These are phyloP conservation scores for Vitis cinerea DNA, from an alignment of 164 flowering plant genomes.

Conservation along the genomic window DNA sequence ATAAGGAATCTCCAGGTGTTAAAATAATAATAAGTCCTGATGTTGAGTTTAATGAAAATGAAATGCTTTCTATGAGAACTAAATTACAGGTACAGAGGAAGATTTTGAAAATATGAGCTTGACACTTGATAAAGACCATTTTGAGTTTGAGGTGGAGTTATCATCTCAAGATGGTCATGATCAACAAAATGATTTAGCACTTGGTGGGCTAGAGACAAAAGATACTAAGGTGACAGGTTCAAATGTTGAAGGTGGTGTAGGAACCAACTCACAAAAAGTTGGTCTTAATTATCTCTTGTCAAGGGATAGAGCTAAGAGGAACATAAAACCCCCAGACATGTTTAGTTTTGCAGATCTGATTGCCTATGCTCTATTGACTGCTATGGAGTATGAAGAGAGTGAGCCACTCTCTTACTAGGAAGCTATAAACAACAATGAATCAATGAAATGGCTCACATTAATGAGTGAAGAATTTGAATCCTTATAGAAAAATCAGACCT, in stretches of 20 bases:
- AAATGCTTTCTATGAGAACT: too few species aligned
- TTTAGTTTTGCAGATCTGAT: slow-evolving; percentile 4
- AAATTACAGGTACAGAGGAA: too few species aligned
- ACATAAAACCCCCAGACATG: neutral
- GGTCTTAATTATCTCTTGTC: neutral
- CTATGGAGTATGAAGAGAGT: neutral
- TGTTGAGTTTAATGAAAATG: too few species aligned
- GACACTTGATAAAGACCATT: too few species aligned
- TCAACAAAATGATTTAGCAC: too few species aligned
- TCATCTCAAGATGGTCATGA: too few species aligned
- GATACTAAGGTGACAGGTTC: too few species aligned
- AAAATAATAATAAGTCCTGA: neutral
- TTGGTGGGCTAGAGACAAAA: too few species aligned
- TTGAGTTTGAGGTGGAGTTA: too few species aligned
- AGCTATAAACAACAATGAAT: neutral
- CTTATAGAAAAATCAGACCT: slow-evolving; percentile 12
- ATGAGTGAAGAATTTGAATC: slow-evolving; percentile 19
- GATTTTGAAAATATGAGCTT: too few species aligned
- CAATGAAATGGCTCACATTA: neutral
- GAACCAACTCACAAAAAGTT: too few species aligned
- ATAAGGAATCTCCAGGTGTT: neutral
- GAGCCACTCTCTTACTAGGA: slow-evolving; percentile 13
- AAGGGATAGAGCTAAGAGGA: neutral
- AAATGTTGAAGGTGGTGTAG: too few species aligned
- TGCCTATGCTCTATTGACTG: slow-evolving; percentile 9